Base-by-base conservation (phyloP, 2,329 filamentous ascomycete species). In the Diaporthe vaccinii region DNA sequence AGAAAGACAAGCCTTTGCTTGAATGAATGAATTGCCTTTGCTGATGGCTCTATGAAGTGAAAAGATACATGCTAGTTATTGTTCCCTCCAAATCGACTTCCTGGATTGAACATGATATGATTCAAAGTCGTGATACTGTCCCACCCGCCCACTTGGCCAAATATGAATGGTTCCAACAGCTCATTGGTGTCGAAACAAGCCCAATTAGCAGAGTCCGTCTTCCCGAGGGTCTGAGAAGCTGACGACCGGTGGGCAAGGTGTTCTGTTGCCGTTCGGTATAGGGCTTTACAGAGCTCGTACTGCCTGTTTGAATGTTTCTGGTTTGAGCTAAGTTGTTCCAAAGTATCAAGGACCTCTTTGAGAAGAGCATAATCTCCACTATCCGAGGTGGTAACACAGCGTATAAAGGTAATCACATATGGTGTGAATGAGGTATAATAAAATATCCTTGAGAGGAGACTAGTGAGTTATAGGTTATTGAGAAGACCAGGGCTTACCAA, bases 361-460 rank as follows among this genome's bases (percentile, higher is more conserved):
- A 62, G 39, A 15, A 62, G 59, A 31, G 59, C n/a, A 62, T 31
- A 39, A 28, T 62, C 59, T 9, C 20, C 39, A 8, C 22, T 3
- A 31, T 62, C 25, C n/a, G 59, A 25, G n/a, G 39, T 31, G 25
- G 25, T 28, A 25, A 65, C 39, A 17, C 59, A 65, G 41, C 25
- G 59, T 15, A 44, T 25, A 17, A 65, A 65, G 2, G 25, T 65
- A 25, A 65, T 28, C 39, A 65, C 59, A 14, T 65, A 46, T 2
- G 59, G 59, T 14, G 59, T 65, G 25, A 65, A 65, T 10, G 39
- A 46, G 15, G 7, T 65, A 10, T 65, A 65, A 17, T 65, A 65
- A 28, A 46, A 46, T 65, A 65, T 44, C 59, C 59, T 62, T 9
- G 17, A 20, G n/a, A 31, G 36, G 7, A 28, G 12, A 2, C 41